These are phyloP conservation scores for Boletus vermiculosoides DNA, from an alignment of 768 basidiomycete species.

Conservation along the genomic window DNA sequence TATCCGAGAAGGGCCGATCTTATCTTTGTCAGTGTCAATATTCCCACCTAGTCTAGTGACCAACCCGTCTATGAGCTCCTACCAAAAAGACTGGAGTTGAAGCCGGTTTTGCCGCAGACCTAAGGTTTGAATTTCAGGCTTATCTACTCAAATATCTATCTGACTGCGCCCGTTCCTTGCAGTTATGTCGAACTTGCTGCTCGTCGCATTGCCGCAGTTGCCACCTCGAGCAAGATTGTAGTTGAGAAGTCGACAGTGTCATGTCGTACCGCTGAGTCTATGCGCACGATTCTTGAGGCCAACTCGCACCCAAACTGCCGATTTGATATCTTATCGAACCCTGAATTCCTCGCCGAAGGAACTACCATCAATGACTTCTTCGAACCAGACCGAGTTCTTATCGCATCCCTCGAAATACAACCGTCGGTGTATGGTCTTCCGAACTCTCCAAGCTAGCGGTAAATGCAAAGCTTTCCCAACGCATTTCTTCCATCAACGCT, in stretches of 20 bases:
- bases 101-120: conserved; percentile 96
- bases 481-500: conserved; percentile 97
- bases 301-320: conserved; percentile 90
- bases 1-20: conserved; percentile 94
- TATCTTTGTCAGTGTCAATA: conserved; percentile 98
- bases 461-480: conserved; percentile 98
- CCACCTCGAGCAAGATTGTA: conserved; percentile 92
- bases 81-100: conserved; percentile 98
- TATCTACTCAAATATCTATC: conserved; percentile 4
- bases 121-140: conserved; percentile 66
- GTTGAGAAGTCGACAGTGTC: conserved; percentile 99
- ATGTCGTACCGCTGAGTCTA: conserved; percentile 97
- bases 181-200: conserved; percentile 98
- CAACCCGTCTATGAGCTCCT: no score
- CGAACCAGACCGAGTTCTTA: conserved; percentile 91
- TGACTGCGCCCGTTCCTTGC: conserved; percentile 10
- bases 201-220: conserved; percentile 90
- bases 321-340: conserved; percentile 99
- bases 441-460: conserved; percentile 98
- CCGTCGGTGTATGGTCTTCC: conserved; percentile 97
- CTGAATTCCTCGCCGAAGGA: conserved; percentile 98
- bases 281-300: conserved; percentile 98
- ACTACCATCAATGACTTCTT: conserved; percentile 92
- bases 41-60: no score
- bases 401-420: conserved; percentile 90